Conservation (phyloP, 352 stramenopile species). For the Phytopythium sindhum region DNA sequence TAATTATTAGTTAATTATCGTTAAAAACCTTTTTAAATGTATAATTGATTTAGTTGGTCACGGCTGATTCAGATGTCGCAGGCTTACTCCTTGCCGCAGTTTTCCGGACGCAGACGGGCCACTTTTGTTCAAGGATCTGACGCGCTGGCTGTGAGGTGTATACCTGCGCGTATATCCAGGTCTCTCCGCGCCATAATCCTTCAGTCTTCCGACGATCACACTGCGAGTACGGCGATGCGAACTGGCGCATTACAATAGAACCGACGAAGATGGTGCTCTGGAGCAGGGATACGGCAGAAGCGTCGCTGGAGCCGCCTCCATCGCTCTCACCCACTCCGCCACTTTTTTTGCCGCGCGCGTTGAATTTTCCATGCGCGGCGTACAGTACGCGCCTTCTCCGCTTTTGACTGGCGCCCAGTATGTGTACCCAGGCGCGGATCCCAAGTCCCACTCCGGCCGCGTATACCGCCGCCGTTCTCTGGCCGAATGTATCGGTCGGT, state of each 20-base stretch:
- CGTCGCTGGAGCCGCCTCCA: no score
- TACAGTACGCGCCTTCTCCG: neutral
- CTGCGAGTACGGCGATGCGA: no score
- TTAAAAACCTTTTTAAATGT: neutral
- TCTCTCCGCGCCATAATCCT: neutral
- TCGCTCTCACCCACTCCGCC: neutral
- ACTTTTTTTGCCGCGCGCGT: neutral
- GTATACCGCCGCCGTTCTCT: conserved; percentile 1
- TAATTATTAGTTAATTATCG: neutral
- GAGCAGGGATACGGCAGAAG: no score
- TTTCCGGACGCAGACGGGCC: neutral
- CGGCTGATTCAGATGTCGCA: conserved; percentile 1
- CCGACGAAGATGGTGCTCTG: no score
- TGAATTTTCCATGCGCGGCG: neutral
- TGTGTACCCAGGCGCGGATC: conserved; percentile 2
- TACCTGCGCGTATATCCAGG: neutral
- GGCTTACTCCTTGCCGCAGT: neutral
- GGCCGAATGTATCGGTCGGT: neutral
- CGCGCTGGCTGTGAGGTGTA: neutral
- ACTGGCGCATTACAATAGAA: no score
- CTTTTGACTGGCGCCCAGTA: neutral
- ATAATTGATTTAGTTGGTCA: neutral
- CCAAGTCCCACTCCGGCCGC: conserved; percentile 4
- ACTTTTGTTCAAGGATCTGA: neutral
- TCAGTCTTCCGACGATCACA: no score